phyloP scores from a whole-genome alignment of 2,329 filamentous ascomycete genomes.

The Emericellopsis atlantica region DNA sequence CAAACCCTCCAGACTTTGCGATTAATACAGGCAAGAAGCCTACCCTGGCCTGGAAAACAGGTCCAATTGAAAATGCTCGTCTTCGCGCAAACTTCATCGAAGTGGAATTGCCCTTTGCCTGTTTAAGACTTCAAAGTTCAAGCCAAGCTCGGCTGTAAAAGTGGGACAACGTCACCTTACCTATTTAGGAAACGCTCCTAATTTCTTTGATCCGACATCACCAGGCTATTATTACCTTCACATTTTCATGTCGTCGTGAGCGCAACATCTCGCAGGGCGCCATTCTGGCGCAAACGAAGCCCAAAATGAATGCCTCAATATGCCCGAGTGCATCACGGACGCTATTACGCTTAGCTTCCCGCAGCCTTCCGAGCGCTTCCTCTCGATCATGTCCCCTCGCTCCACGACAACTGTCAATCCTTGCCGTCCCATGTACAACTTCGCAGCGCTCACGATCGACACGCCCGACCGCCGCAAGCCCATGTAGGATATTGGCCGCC shows the following conservation, averaged over 20 bases:
- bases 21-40: too few relatives aligned
- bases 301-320: constrained; percentile 6
- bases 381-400: constrained; percentile 3
- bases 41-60: too few relatives aligned
- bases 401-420: constrained; percentile 10
- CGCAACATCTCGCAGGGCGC: not conserved
- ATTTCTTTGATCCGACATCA: too few relatives aligned
- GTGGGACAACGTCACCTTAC: too few relatives aligned
- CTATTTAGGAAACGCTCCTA: too few relatives aligned
- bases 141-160: too few relatives aligned
- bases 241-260: not conserved
- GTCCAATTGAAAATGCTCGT: too few relatives aligned
- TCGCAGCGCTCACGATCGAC: constrained; percentile 2
- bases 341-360: constrained; percentile 14
- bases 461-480: constrained; percentile 1
- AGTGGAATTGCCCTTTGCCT: too few relatives aligned
- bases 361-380: constrained; percentile 7
- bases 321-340: constrained; percentile 16
- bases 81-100: too few relatives aligned
- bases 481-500: not conserved
- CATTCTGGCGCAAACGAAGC: too few relatives aligned
- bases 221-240: not conserved
- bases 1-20: too few relatives aligned
- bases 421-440: constrained; percentile 1
- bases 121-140: too few relatives aligned